Evolutionary conservation across 2,329 filamentous ascomycete genomes (phyloP).

Genomic region (Fusarium papillatum): DNA sequence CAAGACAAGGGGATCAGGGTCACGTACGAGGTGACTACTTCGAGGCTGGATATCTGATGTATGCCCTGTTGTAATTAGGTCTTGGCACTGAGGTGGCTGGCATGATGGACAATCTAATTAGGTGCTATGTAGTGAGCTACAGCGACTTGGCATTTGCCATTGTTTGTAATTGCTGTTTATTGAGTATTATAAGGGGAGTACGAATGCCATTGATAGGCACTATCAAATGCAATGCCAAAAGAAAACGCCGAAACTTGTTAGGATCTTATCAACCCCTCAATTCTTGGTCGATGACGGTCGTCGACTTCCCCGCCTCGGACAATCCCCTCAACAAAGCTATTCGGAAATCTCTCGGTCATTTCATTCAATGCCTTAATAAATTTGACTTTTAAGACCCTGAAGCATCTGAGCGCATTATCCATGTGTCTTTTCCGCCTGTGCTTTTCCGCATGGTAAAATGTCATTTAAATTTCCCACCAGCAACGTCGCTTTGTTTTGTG

Average conservation of each 20-base stretch:
- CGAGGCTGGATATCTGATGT: neutral
- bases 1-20: neutral
- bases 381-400: neutral
- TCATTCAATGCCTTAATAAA: neutral
- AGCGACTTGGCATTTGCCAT: neutral
- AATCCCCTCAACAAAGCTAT: neutral
- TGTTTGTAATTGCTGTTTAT: neutral
- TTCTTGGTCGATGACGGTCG: neutral
- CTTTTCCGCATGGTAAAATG: constrained; percentile 1
- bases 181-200: neutral
- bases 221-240: neutral
- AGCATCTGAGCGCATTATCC: neutral
- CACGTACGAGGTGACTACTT: neutral
- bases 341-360: neutral
- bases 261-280: neutral
- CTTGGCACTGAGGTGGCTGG: neutral
- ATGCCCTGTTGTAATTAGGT: neutral
- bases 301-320: neutral
- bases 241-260: neutral
- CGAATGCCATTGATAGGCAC: neutral
- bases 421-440: constrained; percentile 2
- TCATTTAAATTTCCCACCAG: constrained; percentile 13
- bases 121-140: neutral
- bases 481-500: neutral
- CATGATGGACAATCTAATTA: neutral